Base-by-base conservation (phyloP, 1,139 yeast genomes). In the Petasospora fabianii region DNA sequence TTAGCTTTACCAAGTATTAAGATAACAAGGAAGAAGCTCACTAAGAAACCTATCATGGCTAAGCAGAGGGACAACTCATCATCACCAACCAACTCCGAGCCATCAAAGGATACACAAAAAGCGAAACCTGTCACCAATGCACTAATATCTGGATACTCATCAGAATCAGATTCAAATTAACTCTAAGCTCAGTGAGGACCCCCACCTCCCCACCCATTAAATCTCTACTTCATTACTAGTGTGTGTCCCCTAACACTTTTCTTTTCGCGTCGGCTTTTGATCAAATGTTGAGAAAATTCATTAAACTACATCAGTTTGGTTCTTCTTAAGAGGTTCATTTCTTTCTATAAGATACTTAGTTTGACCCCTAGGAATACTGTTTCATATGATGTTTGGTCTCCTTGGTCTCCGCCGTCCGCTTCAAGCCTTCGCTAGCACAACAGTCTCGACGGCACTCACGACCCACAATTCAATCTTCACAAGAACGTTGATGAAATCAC, bases 401-500 rank as follows among this genome's bases (percentile, higher is more conserved):
- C 27, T 37, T 16, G 43, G 47, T 3, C 29, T 49, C 9, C 30
- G 21, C 12, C 40, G 39, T 15, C 36, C 34, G 6, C n/a, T 31
- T 4, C 13, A 22, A 18, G 18, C 20, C 6, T 19, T 15, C 12
- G 34, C 36, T 5, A 10, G 13, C 15, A 11, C 24, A 6, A 7
- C 33, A 11, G 31, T 38, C 42, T 4, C 54, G 49, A 17, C 30
- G 15, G 27, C 39, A 3, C 2, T 34, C 9, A 11, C 31, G 8
- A 24, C 28, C 16, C 39, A 42, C 16, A 32, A 38, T 16, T 30
- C 24, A 20, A 42, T 51, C 8, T 43, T 60, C 21, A 50, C 54
- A 11, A 59, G 69, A 51, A 56, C 55, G 11, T 32, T 64, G 30
- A 61, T 65, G 68, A 64, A 64, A 46, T 62, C 69, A 9, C 68